Percentiles rank a stretch among this genome's conserved stretches.
phyloP scores from a whole-genome alignment of 805 yeast species.

The Kodamaea leandrae region DNA sequence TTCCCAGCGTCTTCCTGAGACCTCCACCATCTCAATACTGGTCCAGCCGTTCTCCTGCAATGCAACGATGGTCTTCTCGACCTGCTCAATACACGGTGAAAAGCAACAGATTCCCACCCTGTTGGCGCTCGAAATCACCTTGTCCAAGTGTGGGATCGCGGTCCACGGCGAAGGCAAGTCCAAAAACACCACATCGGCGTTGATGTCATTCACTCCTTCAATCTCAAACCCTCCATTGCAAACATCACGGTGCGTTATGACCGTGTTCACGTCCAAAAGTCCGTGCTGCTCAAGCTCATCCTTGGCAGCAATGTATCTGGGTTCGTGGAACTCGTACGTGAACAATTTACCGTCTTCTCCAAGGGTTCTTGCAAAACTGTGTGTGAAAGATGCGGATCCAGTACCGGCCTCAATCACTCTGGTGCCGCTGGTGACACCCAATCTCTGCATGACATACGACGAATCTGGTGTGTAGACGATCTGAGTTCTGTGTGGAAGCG shows the following conservation, averaged over 20 bases:
- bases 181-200: conserved; percentile 75
- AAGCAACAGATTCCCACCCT: conserved; percentile 85
- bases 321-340: conserved; percentile 90
- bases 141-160: conserved; percentile 74
- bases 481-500: conserved; percentile 95
- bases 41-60: conserved; percentile 78
- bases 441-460: conserved; percentile 80
- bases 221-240: conserved; percentile 81
- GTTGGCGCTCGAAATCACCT: conserved; percentile 52
- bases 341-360: conserved; percentile 60
- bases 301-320: conserved; percentile 75
- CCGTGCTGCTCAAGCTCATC: conserved; percentile 75
- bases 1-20: conserved; percentile 82
- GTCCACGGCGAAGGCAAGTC: conserved; percentile 98
- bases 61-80: conserved; percentile 76
- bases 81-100: conserved; percentile 98
- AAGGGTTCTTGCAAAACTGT: conserved; percentile 82
- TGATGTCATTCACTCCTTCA: conserved; percentile 36
- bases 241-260: conserved; percentile 86
- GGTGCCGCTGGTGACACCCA: conserved; percentile 70
- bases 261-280: conserved; percentile 48
- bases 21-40: conserved; percentile 87
- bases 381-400: conserved; percentile 95
- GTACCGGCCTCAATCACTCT: conserved; percentile 96
- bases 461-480: conserved; percentile 96